Percentiles rank a stretch among this genome's conserved stretches.
Conservation (phyloP, 2,329 filamentous ascomycete species). For the Seiridium unicorne region DNA sequence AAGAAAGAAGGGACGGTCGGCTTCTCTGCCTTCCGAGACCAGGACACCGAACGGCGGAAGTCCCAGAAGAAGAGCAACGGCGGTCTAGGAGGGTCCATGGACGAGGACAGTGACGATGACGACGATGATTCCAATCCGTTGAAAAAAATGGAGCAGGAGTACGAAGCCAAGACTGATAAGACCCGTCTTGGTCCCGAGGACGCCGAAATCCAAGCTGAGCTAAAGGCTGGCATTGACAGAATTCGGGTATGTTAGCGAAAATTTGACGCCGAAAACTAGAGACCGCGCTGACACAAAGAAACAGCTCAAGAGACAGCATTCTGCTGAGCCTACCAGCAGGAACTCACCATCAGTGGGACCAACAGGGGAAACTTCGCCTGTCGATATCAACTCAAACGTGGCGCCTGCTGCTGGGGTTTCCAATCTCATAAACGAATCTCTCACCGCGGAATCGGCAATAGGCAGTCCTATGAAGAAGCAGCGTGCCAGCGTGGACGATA, state of each 20-base stretch:
- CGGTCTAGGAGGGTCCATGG: conserved; percentile 54
- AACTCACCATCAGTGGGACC: conserved; percentile 45
- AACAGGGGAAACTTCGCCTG: conserved; percentile 37
- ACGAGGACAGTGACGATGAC: conserved; percentile 72
- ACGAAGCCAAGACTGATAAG: conserved; percentile 59
- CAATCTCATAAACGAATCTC: conserved; percentile 40
- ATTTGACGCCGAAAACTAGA: background rate
- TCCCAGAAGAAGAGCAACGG: conserved; percentile 63
- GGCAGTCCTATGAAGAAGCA: conserved; percentile 77
- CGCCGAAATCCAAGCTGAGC: conserved; percentile 67
- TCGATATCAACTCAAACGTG: conserved; percentile 31
- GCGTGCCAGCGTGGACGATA: conserved; percentile 57
- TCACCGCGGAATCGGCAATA: conserved; percentile 48
- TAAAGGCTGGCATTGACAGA: conserved; percentile 77
- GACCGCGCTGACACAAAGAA: conserved; percentile 18
- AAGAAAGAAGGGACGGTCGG: conserved; percentile 86
- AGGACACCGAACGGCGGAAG: conserved; percentile 59
- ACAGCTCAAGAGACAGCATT: conserved; percentile 80
- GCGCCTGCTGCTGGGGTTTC: conserved; percentile 29
- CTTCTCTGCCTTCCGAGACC: conserved; percentile 84
- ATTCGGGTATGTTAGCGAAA: conserved; percentile 62
- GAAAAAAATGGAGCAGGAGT: conserved; percentile 61
- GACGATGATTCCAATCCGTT: conserved; percentile 63
- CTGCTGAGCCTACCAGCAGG: conserved; percentile 62
- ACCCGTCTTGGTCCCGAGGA: conserved; percentile 68